Conservation (phyloP, 208 protist species). For the Leishmania tarentolae region DNA sequence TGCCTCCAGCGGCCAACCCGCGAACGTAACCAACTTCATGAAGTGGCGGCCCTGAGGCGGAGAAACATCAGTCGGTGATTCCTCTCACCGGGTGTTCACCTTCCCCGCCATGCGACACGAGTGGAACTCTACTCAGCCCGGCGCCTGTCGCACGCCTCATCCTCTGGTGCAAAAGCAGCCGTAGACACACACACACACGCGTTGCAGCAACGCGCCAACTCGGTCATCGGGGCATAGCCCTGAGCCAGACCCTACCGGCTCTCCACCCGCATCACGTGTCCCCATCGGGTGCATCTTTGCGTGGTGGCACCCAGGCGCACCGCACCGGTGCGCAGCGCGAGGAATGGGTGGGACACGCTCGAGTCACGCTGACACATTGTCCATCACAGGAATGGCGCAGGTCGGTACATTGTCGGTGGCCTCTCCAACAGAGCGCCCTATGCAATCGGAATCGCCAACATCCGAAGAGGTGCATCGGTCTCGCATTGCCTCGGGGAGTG, state of each 20-base stretch:
- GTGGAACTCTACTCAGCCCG: too few relatives aligned
- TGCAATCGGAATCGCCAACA: not conserved
- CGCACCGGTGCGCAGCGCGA: not conserved
- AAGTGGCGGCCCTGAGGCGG: not conserved
- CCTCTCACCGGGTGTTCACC: not conserved
- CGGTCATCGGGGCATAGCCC: not conserved
- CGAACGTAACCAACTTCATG: not conserved
- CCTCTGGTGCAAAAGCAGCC: not conserved
- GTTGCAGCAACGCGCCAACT: not conserved
- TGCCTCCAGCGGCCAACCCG: not conserved
- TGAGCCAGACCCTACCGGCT: not conserved
- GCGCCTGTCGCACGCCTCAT: not conserved
- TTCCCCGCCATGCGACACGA: too few relatives aligned
- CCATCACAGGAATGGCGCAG: not conserved
- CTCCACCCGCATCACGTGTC: too few relatives aligned
- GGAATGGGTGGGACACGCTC: not conserved
- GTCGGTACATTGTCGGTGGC: not conserved
- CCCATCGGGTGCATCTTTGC: too few relatives aligned
- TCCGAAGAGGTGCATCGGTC: not conserved
- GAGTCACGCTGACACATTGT: not conserved
- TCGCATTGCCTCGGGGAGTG: too few relatives aligned
- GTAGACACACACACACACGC: not conserved
- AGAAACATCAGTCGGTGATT: not conserved
- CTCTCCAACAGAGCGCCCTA: not conserved
- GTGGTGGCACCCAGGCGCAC: too few relatives aligned